Base-by-base conservation (phyloP, 2,329 filamentous ascomycete species). In the Microcera coccophila region DNA sequence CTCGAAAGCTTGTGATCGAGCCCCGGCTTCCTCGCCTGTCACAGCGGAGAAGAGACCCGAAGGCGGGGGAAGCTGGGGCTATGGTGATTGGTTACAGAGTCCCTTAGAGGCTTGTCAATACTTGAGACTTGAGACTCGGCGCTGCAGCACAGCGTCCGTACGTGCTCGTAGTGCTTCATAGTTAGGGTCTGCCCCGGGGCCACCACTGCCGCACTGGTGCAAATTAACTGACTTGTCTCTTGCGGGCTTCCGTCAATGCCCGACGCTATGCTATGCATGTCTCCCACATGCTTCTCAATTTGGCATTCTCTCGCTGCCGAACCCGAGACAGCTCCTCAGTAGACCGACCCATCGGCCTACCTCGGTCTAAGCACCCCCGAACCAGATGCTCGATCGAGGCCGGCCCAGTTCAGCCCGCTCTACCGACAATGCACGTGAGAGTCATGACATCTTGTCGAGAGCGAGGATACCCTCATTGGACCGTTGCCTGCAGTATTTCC, bases 21-120 rank as follows among this genome's bases (percentile, higher is more conserved):
- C 7, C 22, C 22, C 22, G 12, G 22, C 22, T 12, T 7, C 7
- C 7, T 12, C 22, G 12, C 7, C 22, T n/a, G 29, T 17, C 8
- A 17, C 18, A 19, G 33, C 33, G 33, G 33, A 35, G 33, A 35
- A 35, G 15, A 4, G 17, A 39, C 36, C 32, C 32, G 39, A 42
- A 38, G 42, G 46, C 46, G 46, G 46, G 46, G 46, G 41, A 48
- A 42, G 36, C 42, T 45, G 29, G 21, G 28, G 22, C 18, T 21
- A 15, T n/a, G 39, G 28, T 35, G 39, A 48, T 48, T 48, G 46
- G 46, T 24, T 7, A 12, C 7, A 26, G 12, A 26, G 22, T 26
- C 12, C 12, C 12, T 12, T 26, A 26, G 12, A 26, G 12, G 12
- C 7, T 12, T 12, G 7, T 7, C 12, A 12, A 26, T 26, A 26